phyloP scores from a whole-genome alignment of 495 filamentous ascomycete genomes.

The Hyaloscypha variabilis region DNA sequence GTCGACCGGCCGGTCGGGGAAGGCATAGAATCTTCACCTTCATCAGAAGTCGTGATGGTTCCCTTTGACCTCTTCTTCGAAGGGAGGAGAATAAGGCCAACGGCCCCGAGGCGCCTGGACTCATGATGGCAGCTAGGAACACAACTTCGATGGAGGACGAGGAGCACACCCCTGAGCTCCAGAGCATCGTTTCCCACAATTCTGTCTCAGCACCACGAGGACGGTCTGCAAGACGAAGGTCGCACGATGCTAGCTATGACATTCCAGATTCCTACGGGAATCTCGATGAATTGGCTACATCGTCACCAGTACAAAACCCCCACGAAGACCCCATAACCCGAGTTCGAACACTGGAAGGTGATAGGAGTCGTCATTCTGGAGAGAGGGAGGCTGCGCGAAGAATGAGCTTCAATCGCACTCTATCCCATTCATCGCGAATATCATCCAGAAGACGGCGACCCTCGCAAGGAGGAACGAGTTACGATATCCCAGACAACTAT shows the following conservation, averaged over 20 bases:
- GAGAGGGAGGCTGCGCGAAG: background rate
- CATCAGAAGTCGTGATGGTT: background rate
- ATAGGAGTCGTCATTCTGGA: constrained; percentile 3
- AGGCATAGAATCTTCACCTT: background rate
- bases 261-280: constrained; percentile 39
- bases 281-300: constrained; percentile 46
- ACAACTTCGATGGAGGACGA: background rate
- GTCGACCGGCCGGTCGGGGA: background rate
- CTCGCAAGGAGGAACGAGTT: constrained; percentile 29
- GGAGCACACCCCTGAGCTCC: constrained; percentile 2
- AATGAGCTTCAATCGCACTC: constrained; percentile 6
- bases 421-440: constrained; percentile 10
- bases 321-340: constrained; percentile 37
- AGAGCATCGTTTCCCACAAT: background rate
- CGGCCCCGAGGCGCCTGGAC: background rate
- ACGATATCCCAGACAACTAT: constrained; percentile 51
- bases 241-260: constrained; percentile 19
- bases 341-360: constrained; percentile 23
- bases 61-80: background rate
- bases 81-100: background rate
- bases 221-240: background rate
- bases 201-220: background rate
- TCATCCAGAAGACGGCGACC: constrained; percentile 17
- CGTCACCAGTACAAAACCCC: constrained; percentile 46
- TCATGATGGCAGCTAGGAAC: constrained; percentile 8